Base-by-base conservation (phyloP, 1,139 yeast genomes). In the Kodamaea derodonti region DNA sequence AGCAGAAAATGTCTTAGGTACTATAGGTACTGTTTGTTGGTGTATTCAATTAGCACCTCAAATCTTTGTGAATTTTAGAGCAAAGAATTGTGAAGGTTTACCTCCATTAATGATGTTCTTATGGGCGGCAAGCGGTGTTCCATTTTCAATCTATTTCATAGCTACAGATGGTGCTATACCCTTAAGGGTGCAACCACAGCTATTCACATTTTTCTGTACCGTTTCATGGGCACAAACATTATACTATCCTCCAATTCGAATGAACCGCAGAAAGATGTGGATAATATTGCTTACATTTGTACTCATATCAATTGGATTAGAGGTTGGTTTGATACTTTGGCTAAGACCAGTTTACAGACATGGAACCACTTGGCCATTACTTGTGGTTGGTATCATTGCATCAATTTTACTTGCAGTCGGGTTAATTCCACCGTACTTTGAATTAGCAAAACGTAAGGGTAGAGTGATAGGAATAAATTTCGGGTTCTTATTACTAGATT, bases 1-100 rank as follows among this genome's bases (percentile, higher is more conserved):
- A 9, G 86, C 86, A 2, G 78, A 85, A 17, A 86, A 85, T 34
- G 88, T 84, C 8, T 69, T 87, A 40, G 96, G 86, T n/a, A 86
- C 95, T 6, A 69, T 84, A 2, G 97, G 95, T 12, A 88, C 97
- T 1, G 77, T 88, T 4, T 71, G 85, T 41, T 90, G 97, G 96
- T 88, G 96, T 57, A 64, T 88, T 43, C 97, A 90, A 58, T 65
- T 88, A 45, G 69, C 86, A 2, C 97, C 97, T 2, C 97, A 88
- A 56, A 80, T 88, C 33, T 65, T 78, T 35, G 66, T 78, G 52
- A 88, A 90, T 54, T 86, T 72, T 60, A 66, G 68, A 36, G 71
- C 71, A 11, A 87, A 88, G 50, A 76, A 85, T 51, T 84, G 95
- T 42, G 84, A 80, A 28, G 97, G 97, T 0, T 59, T 88, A 11